phyloP scores from a whole-genome alignment of 139 green algal genomes.

The Tetraselmis chui region DNA sequence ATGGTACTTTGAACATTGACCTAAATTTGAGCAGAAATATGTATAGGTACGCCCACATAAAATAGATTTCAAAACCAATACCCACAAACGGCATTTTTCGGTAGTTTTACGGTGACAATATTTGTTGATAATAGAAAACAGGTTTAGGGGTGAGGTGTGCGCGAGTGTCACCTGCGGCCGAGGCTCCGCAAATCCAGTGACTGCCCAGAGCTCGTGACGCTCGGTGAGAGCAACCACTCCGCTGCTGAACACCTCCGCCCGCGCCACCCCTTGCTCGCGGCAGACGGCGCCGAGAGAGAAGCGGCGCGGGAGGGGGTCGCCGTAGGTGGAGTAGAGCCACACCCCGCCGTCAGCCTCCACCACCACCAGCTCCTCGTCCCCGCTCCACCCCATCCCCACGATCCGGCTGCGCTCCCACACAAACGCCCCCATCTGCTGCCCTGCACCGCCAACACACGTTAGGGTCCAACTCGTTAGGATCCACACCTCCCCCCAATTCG shows the following conservation, averaged over 20 bases:
- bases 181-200: constrained; percentile 39
- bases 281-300: constrained; percentile 55
- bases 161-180: constrained; percentile 22
- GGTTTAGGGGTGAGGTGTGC: too few species aligned
- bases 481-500: too few species aligned
- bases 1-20: too few species aligned
- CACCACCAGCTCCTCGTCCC: constrained; percentile 54
- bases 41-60: too few species aligned
- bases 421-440: constrained; percentile 33
- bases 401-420: constrained; percentile 66
- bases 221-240: constrained; percentile 56
- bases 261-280: constrained; percentile 43
- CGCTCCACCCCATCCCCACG: constrained; percentile 65
- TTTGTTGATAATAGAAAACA: too few species aligned
- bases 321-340: constrained; percentile 33
- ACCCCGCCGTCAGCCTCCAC: constrained; percentile 58
- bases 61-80: too few species aligned
- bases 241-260: constrained; percentile 34
- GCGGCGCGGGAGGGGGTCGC: constrained; percentile 31
- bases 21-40: too few species aligned
- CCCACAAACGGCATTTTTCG: too few species aligned
- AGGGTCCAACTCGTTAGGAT: too few species aligned
- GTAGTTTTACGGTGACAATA: too few species aligned
- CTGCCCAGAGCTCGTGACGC: constrained; percentile 37
- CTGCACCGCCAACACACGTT: too few species aligned